Evolutionary conservation across 805 yeast species (phyloP).

Genomic region (Kodamaea jinghongensis): DNA sequence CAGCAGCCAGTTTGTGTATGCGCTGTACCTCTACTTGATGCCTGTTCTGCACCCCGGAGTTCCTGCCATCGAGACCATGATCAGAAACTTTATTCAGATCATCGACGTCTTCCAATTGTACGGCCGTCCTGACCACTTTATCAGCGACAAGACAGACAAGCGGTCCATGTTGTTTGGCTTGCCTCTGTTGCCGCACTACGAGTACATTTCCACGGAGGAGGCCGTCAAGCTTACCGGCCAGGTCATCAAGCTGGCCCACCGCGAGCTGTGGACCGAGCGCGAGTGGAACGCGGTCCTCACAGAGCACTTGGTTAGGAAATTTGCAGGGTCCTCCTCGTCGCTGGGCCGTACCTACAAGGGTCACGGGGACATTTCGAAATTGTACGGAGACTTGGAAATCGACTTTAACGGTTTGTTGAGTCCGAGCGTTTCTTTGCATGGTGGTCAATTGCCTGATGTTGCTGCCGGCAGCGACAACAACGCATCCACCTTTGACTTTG

Average conservation of each 20-base stretch:
- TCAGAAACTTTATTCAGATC: slow-evolving; percentile 64
- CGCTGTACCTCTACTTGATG: slow-evolving; percentile 57
- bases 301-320: slow-evolving; percentile 11
- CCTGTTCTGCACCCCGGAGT: slow-evolving; percentile 76
- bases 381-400: slow-evolving; percentile 26
- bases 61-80: slow-evolving; percentile 67
- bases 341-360: slow-evolving; percentile 30
- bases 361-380: slow-evolving; percentile 32
- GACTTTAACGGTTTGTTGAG: slow-evolving; percentile 7
- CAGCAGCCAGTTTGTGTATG: slow-evolving; percentile 25
- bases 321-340: slow-evolving; percentile 1
- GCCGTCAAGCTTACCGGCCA: slow-evolving; percentile 20
- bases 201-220: slow-evolving; percentile 44
- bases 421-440: slow-evolving; percentile 7
- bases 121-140: slow-evolving; percentile 72
- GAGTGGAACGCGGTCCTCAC: slow-evolving; percentile 31
- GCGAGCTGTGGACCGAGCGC: slow-evolving; percentile 24
- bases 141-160: slow-evolving; percentile 67
- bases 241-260: slow-evolving; percentile 17
- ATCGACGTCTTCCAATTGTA: slow-evolving; percentile 69
- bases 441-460: slow-evolving; percentile 6
- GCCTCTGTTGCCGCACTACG: slow-evolving; percentile 70
- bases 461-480: slow-evolving; percentile 6
- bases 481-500: neutral
- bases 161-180: slow-evolving; percentile 69